A percentile compares a stretch with the other conserved stretches of the same genome.
These are phyloP conservation scores for Asclepias syriaca DNA, from an alignment of 257 asterid species.

Conservation along the genomic window DNA sequence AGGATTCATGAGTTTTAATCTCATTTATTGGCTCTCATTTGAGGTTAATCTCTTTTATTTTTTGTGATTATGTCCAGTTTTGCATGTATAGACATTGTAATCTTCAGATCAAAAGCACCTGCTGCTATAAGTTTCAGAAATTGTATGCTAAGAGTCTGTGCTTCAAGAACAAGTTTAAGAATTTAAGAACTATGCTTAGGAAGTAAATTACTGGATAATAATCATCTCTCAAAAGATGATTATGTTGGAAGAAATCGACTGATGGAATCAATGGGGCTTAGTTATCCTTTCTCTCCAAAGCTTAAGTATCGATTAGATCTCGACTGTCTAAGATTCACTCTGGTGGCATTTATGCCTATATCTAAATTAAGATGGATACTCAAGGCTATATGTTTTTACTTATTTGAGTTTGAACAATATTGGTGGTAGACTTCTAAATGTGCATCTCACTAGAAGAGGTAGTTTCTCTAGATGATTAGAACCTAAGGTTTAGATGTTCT, in stretches of 20 bases:
- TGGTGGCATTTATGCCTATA: neutral
- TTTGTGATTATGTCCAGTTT: neutral
- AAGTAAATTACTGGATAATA: neutral
- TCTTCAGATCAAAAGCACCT: neutral
- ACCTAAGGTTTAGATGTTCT: neutral
- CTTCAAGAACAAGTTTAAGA: neutral
- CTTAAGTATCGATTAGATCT: neutral
- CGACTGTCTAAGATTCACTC: neutral
- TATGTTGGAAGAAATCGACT: neutral
- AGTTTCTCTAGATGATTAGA: neutral
- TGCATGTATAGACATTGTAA: neutral
- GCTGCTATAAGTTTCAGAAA: neutral
- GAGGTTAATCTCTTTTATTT: neutral
- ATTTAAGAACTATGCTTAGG: neutral
- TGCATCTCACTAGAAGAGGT: neutral
- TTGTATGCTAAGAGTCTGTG: neutral
- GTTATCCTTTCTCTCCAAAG: neutral
- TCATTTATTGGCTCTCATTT: neutral
- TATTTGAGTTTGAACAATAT: neutral
- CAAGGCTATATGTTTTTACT: neutral
- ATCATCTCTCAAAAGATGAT: neutral
- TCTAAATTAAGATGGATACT: neutral
- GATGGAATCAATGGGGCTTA: neutral
- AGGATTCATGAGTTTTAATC: slow-evolving; percentile 3
- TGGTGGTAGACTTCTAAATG: neutral